These are phyloP conservation scores for Trichoderma orchidacearum DNA, from an alignment of 495 filamentous ascomycete genomes.

Conservation along the genomic window DNA sequence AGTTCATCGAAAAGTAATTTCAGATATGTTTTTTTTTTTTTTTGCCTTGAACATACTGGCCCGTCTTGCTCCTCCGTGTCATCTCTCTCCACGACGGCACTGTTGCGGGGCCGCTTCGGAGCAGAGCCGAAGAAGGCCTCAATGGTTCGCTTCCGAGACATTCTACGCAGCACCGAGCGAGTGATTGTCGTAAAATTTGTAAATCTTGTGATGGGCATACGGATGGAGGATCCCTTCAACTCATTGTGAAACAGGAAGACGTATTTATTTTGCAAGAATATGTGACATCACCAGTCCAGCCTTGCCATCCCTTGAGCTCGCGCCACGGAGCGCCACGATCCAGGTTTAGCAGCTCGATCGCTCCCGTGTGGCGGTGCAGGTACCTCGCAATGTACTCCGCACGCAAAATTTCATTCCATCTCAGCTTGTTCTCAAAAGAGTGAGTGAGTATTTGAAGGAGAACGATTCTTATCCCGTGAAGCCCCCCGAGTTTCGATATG, in stretches of 20 bases:
- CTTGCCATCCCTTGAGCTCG: background rate
- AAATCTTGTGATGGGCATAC: background rate
- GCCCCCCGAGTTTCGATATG: background rate
- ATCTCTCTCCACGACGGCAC: background rate
- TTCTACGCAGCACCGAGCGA: too few species aligned
- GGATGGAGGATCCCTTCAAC: too few species aligned
- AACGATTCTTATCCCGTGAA: background rate
- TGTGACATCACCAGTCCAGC: background rate
- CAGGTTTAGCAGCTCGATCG: background rate
- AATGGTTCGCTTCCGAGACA: constrained; percentile 31
- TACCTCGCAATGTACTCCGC: background rate
- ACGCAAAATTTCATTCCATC: constrained; percentile 1
- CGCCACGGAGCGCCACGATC: background rate
- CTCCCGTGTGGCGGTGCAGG: background rate
- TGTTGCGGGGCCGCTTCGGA: constrained; percentile 19
- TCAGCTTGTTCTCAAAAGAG: background rate
- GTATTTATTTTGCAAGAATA: background rate
- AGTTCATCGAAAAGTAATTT: background rate
- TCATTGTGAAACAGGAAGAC: background rate
- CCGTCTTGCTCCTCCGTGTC: background rate
- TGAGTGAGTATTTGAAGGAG: background rate
- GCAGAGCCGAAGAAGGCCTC: constrained; percentile 36
- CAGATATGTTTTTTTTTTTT: background rate
- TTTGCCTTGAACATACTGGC: background rate
- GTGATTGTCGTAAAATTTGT: too few species aligned